A percentile compares a stretch with the other conserved stretches of the same genome.
phyloP scores from a whole-genome alignment of 805 yeast species.

The Saccharomycopsis fibuligera region DNA sequence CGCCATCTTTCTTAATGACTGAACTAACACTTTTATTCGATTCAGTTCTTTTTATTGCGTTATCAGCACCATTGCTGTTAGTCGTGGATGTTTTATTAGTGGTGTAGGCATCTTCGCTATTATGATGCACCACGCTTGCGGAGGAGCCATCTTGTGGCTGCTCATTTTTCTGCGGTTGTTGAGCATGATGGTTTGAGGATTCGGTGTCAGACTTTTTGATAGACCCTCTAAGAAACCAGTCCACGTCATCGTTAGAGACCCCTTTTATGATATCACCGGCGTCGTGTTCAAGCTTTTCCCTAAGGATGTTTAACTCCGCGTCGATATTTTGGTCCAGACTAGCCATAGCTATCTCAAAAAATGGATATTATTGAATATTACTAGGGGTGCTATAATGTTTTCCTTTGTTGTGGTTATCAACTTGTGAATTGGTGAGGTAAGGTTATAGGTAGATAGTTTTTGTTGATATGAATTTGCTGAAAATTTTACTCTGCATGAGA shows the following conservation, averaged over 20 bases:
- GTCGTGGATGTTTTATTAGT: too few relatives aligned
- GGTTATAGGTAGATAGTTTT: too few relatives aligned
- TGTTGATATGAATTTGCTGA: too few relatives aligned
- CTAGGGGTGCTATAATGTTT: too few relatives aligned
- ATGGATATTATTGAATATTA: too few relatives aligned
- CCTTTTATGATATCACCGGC: conserved; percentile 23
- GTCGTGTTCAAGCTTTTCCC: conserved; percentile 15
- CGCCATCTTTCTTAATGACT: not conserved
- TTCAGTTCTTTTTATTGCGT: too few relatives aligned
- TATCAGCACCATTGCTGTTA: too few relatives aligned
- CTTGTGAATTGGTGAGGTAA: too few relatives aligned
- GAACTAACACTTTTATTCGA: not conserved
- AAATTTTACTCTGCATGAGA: too few relatives aligned
- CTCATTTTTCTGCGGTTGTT: not conserved
- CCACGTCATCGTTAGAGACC: conserved; percentile 39
- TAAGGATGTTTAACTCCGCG: conserved; percentile 6
- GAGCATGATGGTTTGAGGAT: not conserved
- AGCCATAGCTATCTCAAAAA: too few relatives aligned
- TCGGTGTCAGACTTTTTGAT: conserved; percentile 20
- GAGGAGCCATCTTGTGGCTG: not conserved
- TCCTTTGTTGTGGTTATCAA: too few relatives aligned
- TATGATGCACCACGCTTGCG: not conserved
- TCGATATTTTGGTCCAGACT: not conserved
- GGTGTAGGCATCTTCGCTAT: not conserved
- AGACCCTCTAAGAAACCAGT: conserved; percentile 42